Percentiles rank a stretch among this genome's conserved stretches.
phyloP scores from a whole-genome alignment of 2,329 filamentous ascomycete species.

The Rhynchosporium agropyri region DNA sequence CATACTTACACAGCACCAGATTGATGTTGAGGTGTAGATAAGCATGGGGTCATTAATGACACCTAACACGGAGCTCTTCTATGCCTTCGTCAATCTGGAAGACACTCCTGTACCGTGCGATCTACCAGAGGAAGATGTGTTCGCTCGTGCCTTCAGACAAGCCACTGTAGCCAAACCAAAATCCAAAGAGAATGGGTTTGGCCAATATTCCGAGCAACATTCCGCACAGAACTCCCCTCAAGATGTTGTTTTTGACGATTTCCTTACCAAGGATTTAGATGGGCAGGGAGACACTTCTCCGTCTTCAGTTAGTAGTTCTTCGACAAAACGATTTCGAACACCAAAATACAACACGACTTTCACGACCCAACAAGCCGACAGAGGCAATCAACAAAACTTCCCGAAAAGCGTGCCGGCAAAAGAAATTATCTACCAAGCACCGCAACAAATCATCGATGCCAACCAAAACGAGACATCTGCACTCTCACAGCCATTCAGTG shows the following conservation, averaged over 20 bases:
- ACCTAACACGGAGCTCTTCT: slow-evolving; percentile 17
- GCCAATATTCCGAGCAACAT: background rate
- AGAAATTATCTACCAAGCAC: background rate
- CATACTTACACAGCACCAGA: slow-evolving; percentile 1
- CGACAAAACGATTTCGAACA: background rate
- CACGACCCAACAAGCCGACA: background rate
- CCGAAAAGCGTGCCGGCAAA: background rate
- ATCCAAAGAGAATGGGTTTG: background rate
- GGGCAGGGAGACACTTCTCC: slow-evolving; percentile 8
- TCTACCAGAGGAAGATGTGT: slow-evolving; percentile 16
- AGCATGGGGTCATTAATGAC: slow-evolving; percentile 12
- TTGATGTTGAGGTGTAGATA: background rate
- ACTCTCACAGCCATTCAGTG: background rate
- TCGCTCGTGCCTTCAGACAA: slow-evolving; percentile 14
- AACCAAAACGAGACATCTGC: background rate
- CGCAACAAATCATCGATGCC: background rate
- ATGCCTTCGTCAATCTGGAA: slow-evolving; percentile 16
- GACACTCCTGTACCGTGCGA: background rate
- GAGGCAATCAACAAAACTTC: too few relatives aligned
- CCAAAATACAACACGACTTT: background rate
- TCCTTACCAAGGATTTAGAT: background rate
- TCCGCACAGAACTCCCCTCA: slow-evolving; percentile 3
- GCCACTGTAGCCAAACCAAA: background rate
- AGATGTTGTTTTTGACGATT: slow-evolving; percentile 1
- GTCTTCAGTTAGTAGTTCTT: slow-evolving; percentile 5